Percentiles rank a stretch among this genome's conserved stretches.
Conservation (phyloP, 1,284 basidiomycete genomes). For the Microbotryum saponariae region DNA sequence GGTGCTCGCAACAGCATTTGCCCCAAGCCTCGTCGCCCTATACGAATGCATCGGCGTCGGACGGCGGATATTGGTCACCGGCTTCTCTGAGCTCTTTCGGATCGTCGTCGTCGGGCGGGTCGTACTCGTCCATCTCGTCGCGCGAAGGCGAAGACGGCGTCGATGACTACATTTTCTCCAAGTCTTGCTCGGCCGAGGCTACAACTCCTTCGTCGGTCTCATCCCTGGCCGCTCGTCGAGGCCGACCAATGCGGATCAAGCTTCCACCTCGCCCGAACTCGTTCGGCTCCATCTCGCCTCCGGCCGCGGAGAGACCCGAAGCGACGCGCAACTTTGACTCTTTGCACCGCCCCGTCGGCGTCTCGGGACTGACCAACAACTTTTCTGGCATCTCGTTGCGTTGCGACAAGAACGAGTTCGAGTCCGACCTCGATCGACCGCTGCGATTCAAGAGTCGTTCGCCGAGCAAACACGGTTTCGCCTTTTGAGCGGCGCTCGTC, state of each 20-base stretch:
- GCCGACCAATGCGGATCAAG: neutral
- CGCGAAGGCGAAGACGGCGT: too few relatives aligned
- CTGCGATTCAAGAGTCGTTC: neutral
- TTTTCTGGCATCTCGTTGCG: conserved; percentile 2
- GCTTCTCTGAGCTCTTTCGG: too few relatives aligned
- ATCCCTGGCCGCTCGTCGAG: neutral
- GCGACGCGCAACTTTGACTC: neutral
- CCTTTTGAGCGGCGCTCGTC: neutral
- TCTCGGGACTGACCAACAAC: conserved; percentile 1
- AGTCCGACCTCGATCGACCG: neutral
- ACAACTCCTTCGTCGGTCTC: neutral
- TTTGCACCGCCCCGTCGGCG: neutral
- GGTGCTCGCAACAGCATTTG: too few relatives aligned
- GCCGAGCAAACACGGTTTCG: neutral
- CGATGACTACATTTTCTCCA: too few relatives aligned
- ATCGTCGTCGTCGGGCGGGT: too few relatives aligned
- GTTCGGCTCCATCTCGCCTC: neutral
- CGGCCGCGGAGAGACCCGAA: neutral
- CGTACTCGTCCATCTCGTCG: too few relatives aligned
- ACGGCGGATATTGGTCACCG: too few relatives aligned
- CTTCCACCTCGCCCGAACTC: neutral
- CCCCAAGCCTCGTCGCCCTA: too few relatives aligned
- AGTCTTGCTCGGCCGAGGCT: too few relatives aligned
- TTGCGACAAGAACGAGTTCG: neutral
- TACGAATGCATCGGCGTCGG: too few relatives aligned